A percentile compares a stretch with the other conserved stretches of the same genome.
Evolutionary conservation across 2,329 filamentous ascomycete species (phyloP).

Genomic region (Aspergillus sp.): DNA sequence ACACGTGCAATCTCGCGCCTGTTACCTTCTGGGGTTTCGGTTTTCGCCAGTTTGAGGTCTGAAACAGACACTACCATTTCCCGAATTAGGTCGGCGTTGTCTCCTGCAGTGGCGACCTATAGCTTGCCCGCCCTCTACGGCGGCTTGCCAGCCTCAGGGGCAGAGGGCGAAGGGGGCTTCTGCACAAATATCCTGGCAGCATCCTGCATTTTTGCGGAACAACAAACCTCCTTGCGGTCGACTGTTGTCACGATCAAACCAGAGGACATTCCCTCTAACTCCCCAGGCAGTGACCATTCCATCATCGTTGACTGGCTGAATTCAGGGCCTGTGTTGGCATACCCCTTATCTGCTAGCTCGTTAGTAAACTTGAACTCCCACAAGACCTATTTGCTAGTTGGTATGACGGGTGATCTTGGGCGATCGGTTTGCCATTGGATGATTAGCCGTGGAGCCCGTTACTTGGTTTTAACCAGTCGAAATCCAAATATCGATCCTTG

Average conservation of each 20-base stretch:
- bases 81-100: background rate
- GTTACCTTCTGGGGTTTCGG: conserved; percentile 4
- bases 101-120: background rate
- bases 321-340: too few species aligned
- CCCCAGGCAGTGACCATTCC: too few species aligned
- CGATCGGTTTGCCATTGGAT: too few species aligned
- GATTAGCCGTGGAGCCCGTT: too few species aligned
- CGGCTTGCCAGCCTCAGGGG: background rate
- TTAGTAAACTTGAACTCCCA: too few species aligned
- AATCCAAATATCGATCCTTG: too few species aligned
- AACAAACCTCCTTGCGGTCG: background rate
- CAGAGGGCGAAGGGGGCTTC: too few species aligned
- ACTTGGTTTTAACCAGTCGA: too few species aligned
- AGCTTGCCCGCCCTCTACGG: background rate
- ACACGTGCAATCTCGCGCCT: conserved; percentile 3
- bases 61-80: background rate
- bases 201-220: background rate
- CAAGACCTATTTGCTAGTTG: too few species aligned
- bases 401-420: too few species aligned
- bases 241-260: background rate
- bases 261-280: background rate
- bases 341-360: too few species aligned
- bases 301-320: too few species aligned
- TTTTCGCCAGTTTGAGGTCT: background rate
- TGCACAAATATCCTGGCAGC: background rate